These are phyloP conservation scores for Daldinia sp. DNA, from an alignment of 2,329 filamentous ascomycete species.

Conservation along the genomic window DNA sequence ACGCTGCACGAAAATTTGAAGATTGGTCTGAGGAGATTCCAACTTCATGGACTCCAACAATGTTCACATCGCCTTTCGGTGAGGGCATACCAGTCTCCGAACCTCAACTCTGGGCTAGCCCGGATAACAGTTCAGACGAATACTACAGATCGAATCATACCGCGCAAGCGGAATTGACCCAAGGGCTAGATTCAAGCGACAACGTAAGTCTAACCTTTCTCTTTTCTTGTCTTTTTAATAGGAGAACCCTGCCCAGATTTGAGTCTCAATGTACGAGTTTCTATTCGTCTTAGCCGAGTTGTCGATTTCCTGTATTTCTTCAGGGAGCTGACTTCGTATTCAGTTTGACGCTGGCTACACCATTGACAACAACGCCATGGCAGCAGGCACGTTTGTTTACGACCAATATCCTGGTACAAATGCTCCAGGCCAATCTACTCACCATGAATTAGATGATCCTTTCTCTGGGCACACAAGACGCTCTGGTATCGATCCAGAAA, in stretches of 20 bases:
- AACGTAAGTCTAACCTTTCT: constrained; percentile 2
- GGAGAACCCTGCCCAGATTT: too few relatives aligned
- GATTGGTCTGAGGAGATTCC: constrained; percentile 20
- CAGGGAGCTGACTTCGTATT: background rate
- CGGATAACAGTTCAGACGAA: constrained; percentile 8
- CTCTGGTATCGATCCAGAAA: background rate
- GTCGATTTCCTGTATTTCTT: too few relatives aligned
- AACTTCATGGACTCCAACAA: constrained; percentile 12
- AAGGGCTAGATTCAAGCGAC: constrained; percentile 8
- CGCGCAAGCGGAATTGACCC: constrained; percentile 1
- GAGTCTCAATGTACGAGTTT: too few relatives aligned
- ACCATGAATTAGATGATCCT: background rate
- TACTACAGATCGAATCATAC: constrained; percentile 9
- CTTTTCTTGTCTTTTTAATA: background rate
- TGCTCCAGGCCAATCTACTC: background rate
- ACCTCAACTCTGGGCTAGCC: constrained; percentile 16
- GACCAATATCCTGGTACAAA: background rate
- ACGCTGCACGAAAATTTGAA: constrained; percentile 5
- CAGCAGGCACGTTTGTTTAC: background rate
- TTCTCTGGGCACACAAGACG: background rate
- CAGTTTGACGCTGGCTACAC: constrained; percentile 15
- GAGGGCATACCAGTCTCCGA: constrained; percentile 14
- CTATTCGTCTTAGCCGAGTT: too few relatives aligned
- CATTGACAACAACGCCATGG: constrained; percentile 1
- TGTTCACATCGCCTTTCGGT: constrained; percentile 27